Base-by-base conservation (phyloP, 2,329 filamentous ascomycete genomes). In the Botrytis porri region DNA sequence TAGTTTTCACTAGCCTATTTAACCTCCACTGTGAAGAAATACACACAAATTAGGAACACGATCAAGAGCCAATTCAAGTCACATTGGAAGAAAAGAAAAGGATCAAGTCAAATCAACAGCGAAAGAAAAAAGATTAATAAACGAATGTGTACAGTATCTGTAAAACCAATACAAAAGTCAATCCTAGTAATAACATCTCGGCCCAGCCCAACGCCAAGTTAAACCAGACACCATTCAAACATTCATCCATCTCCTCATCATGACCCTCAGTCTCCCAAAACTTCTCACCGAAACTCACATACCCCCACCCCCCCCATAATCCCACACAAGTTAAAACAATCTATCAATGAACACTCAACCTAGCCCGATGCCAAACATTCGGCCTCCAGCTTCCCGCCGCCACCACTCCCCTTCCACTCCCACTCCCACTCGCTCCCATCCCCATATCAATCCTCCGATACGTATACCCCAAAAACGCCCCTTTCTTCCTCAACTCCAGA, bases 381-480 rank as follows among this genome's bases (percentile, higher is more conserved):
- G 75, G 76, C 73, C 76, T 78, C 32, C 74, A 67, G 12, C 61
- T 20, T 20, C 71, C 57, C 70, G 70, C 74, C 41, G 72, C 74
- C 63, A 73, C 61, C 35, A 72, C 37, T 6, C 73, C 71, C 25
- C 74, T 70, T 22, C 39, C 71, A 32, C 51, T 63, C 35, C 41
- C 69, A n/a, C 73, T 70, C 70, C 48, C 62, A 63, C 48, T 73
- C 7, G 39, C 64, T 14, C 77, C 73, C 32, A 69, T 73, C 7
- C 70, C 66, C 5, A 72, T 70, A 43, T 76, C 76, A 61, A 85
- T 85, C 64, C 90, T 85, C 20, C 90, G 88, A 85, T 96, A 98
- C 2, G 92, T 93, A 81, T 99, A 99, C 0, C 95, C 95, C 75
- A 97, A 83, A 82, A 98, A 98, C 0, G 94, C 94, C 39, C 88